phyloP scores from a whole-genome alignment of 2,329 filamentous ascomycete species.

The Aschersonia sp. region DNA sequence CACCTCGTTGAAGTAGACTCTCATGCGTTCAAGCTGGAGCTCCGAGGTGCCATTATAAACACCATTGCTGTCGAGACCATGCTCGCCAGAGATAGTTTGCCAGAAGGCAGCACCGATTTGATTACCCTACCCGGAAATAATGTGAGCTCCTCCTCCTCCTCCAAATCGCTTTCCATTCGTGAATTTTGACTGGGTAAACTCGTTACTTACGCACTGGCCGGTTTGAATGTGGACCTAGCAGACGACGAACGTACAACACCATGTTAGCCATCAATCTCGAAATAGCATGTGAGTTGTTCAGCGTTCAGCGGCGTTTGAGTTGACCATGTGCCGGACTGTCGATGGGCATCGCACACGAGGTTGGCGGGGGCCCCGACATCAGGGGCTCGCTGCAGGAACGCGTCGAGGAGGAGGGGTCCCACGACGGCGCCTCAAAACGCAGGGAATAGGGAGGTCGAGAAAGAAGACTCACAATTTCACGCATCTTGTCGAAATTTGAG shows the following conservation, averaged over 20 bases:
- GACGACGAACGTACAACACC: constrained; percentile 18
- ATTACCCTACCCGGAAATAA: constrained; percentile 61
- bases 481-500: constrained; percentile 35
- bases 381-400: constrained; percentile 22
- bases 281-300: too few relatives aligned
- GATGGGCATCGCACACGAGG: background rate
- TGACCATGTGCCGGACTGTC: background rate
- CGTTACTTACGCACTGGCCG: constrained; percentile 79
- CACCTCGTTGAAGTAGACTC: constrained; percentile 90
- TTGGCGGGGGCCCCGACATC: constrained; percentile 22
- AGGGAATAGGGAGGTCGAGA: background rate
- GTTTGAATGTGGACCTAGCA: constrained; percentile 97
- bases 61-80: constrained; percentile 94
- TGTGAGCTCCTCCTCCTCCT: constrained; percentile 19
- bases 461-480: constrained; percentile 50
- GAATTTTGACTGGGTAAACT: background rate
- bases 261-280: constrained; percentile 30
- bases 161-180: background rate
- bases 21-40: constrained; percentile 99
- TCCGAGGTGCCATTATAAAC: constrained; percentile 98
- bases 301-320: background rate
- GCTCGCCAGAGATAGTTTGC: constrained; percentile 79
- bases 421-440: constrained; percentile 3
- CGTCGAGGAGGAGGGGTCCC: constrained; percentile 17
- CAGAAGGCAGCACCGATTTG: constrained; percentile 99